phyloP scores from a whole-genome alignment of 768 basidiomycete species.

The Vararia minispora region DNA sequence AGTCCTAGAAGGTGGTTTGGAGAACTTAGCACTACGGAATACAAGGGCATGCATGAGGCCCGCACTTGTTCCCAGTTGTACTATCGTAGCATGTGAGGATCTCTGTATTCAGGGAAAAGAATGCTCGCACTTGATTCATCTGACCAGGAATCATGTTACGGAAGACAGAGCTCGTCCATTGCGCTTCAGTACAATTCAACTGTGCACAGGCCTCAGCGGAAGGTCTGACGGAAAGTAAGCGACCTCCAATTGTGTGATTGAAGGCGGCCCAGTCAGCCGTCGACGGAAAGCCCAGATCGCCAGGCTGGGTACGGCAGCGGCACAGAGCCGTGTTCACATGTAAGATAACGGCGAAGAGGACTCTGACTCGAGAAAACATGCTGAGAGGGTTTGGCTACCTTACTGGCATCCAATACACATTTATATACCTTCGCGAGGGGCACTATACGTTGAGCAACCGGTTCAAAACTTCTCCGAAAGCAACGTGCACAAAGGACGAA shows the following conservation, averaged over 20 bases:
- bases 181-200: constrained; percentile 6
- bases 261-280: constrained; percentile 6
- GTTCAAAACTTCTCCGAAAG: no score
- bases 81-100: background rate
- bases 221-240: constrained; percentile 6
- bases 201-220: constrained; percentile 6
- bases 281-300: constrained; percentile 8
- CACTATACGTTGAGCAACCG: no score
- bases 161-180: constrained; percentile 10
- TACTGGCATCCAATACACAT: no score
- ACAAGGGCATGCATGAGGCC: no score
- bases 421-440: no score
- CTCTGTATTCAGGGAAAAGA: background rate
- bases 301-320: constrained; percentile 14
- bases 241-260: constrained; percentile 6
- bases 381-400: no score
- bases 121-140: constrained; percentile 11
- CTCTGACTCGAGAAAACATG: no score
- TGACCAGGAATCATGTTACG: constrained; percentile 11
- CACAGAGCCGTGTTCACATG: no score
- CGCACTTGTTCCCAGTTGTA: constrained; percentile 14
- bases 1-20: no score
- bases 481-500: no score
- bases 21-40: no score
- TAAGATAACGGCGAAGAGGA: no score